phyloP scores from a whole-genome alignment of 495 filamentous ascomycete genomes.

The Penicillium robsamsonii region DNA sequence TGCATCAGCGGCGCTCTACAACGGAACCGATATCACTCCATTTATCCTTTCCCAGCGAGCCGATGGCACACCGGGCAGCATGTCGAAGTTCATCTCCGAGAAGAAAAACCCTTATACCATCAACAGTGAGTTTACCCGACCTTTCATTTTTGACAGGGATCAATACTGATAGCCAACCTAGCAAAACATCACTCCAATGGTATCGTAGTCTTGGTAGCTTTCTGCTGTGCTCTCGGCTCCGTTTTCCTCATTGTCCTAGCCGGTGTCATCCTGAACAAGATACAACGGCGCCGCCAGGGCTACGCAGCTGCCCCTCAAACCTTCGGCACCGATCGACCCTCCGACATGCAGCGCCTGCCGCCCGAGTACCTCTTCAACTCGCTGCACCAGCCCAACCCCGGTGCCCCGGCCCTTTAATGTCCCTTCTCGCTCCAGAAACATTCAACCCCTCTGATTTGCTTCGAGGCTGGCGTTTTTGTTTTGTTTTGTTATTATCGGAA shows the following conservation, averaged over 20 bases:
- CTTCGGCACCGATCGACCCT: conserved; percentile 66
- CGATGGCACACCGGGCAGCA: conserved; percentile 62
- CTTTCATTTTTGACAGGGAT: conserved; percentile 11
- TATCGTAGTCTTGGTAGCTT: conserved; percentile 87
- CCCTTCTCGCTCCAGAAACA: conserved; percentile 16
- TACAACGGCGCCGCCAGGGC: conserved; percentile 80
- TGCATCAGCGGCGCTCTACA: conserved; percentile 83
- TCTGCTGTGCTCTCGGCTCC: conserved; percentile 82
- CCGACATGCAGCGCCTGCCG: conserved; percentile 75
- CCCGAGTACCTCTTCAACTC: conserved; percentile 74
- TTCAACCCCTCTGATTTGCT: conserved; percentile 21
- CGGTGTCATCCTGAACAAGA: conserved; percentile 79
- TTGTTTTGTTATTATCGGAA: conserved; percentile 24
- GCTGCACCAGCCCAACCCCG: conserved; percentile 40
- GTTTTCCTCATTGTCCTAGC: conserved; percentile 85
- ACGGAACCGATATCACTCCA: conserved; percentile 73
- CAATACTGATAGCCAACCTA: conserved; percentile 29
- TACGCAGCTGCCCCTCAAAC: conserved; percentile 78
- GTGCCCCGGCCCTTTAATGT: conserved; percentile 39
- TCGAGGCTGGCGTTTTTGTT: conserved; percentile 34
- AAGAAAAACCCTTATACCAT: conserved; percentile 63
- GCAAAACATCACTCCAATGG: conserved; percentile 69
- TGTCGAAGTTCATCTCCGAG: conserved; percentile 77
- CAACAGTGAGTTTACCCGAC: conserved; percentile 42
- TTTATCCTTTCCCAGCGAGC: conserved; percentile 73